Evolutionary conservation across 2,329 filamentous ascomycete genomes (phyloP).

Genomic region (Penicillium sp.): DNA sequence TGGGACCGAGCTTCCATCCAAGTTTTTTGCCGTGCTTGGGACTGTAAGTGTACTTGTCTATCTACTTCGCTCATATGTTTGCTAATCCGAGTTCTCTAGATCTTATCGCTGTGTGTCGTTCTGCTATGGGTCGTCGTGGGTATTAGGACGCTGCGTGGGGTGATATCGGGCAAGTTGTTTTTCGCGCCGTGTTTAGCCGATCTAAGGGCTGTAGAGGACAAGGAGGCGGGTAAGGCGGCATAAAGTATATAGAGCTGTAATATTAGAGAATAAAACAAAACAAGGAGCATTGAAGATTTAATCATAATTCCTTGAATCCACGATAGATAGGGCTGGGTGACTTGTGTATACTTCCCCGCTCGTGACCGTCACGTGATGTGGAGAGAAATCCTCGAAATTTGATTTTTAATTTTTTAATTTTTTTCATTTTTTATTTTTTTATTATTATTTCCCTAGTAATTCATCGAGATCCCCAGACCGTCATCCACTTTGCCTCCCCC

Average conservation of each 20-base stretch:
- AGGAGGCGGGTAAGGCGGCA: constrained; percentile 17
- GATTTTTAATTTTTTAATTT: constrained; percentile 9
- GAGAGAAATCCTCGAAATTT: constrained; percentile 17
- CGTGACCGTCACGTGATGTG: constrained; percentile 23
- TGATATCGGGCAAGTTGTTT: constrained; percentile 52
- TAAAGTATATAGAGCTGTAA: constrained; percentile 4
- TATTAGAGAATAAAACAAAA: neutral
- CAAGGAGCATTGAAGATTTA: neutral
- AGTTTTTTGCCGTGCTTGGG: constrained; percentile 58
- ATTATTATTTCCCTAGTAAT: constrained; percentile 21
- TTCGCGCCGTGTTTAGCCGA: constrained; percentile 55
- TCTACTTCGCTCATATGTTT: too few species aligned
- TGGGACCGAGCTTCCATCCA: constrained; percentile 54
- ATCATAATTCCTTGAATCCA: neutral
- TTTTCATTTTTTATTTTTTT: constrained; percentile 11
- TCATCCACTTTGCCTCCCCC: constrained; percentile 23
- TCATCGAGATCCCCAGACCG: constrained; percentile 25
- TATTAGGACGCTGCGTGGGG: constrained; percentile 50
- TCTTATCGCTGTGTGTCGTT: constrained; percentile 54
- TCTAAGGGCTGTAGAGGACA: constrained; percentile 21
- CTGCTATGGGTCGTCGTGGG: constrained; percentile 59
- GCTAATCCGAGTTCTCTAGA: constrained; percentile 22
- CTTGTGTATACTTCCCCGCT: neutral
- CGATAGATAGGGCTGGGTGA: neutral
- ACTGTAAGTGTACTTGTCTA: constrained; percentile 38